These are phyloP conservation scores for Amanita exitialis DNA, from an alignment of 768 basidiomycete genomes.

Conservation along the genomic window DNA sequence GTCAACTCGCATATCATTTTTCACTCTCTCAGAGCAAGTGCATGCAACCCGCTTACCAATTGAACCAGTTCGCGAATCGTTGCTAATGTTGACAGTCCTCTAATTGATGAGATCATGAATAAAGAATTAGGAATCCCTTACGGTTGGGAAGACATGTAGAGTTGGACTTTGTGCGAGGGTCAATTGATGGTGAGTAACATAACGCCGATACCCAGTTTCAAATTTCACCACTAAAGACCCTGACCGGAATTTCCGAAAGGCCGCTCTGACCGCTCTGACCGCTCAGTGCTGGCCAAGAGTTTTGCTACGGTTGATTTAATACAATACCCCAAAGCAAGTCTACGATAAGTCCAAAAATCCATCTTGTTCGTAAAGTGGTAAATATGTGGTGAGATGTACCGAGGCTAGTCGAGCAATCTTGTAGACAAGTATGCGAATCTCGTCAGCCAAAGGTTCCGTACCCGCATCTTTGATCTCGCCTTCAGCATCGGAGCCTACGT, in stretches of 20 bases:
- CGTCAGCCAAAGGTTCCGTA: constrained; percentile 62
- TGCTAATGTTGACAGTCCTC: too few species aligned
- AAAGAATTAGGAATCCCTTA: not conserved
- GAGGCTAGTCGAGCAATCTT: constrained; percentile 62
- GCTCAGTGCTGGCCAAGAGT: not conserved
- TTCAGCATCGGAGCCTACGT: not conserved
- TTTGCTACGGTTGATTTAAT: constrained; percentile 14
- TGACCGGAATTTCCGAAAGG: not conserved
- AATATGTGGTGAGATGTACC: constrained; percentile 69
- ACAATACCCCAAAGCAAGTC: not conserved
- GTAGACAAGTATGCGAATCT: constrained; percentile 59
- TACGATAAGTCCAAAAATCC: constrained; percentile 27
- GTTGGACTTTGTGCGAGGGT: not conserved
- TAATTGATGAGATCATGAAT: not conserved
- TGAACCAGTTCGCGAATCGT: not conserved
- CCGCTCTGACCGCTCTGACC: not conserved
- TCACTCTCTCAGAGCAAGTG: not conserved
- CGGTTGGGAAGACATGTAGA: not conserved
- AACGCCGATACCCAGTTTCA: not conserved
- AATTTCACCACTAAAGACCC: not conserved
- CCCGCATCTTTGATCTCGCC: constrained; percentile 27
- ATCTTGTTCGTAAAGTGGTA: constrained; percentile 67
- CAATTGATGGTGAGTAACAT: not conserved
- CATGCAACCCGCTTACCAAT: not conserved
- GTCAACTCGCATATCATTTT: not conserved